Conservation (phyloP, 345 rosid genomes). For the Salix purpurea region DNA sequence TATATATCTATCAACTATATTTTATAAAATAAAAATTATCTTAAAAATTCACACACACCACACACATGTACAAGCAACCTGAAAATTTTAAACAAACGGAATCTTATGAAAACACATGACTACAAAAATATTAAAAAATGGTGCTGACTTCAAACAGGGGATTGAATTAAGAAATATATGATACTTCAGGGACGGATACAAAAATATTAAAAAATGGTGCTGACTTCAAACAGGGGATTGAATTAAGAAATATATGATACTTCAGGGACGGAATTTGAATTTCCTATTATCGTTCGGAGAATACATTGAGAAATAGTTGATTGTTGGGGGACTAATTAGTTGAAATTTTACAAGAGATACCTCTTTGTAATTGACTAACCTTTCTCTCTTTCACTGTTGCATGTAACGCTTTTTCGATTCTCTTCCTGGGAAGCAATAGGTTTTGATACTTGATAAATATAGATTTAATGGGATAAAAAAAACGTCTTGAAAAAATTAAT, state of each 20-base stretch:
- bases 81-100: too few species aligned
- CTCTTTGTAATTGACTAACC: not conserved
- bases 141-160: not conserved
- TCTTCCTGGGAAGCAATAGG: not conserved
- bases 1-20: too few species aligned
- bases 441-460: not conserved
- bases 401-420: constrained; percentile 1
- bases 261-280: not conserved
- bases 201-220: not conserved
- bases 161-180: not conserved
- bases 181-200: not conserved
- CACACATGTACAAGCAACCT: too few species aligned
- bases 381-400: not conserved
- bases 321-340: not conserved
- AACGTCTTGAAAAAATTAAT: too few species aligned
- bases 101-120: too few species aligned
- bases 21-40: too few species aligned
- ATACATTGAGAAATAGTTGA: not conserved
- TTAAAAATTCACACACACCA: too few species aligned
- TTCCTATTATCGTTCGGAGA: not conserved
- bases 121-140: too few species aligned
- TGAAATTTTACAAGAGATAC: not conserved
- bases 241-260: not conserved
- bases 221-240: not conserved
- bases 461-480: too few species aligned